Percentiles rank a stretch among this genome's conserved stretches.
Conservation (phyloP, 441 rosid genomes). For the Aquilaria agallochum region DNA sequence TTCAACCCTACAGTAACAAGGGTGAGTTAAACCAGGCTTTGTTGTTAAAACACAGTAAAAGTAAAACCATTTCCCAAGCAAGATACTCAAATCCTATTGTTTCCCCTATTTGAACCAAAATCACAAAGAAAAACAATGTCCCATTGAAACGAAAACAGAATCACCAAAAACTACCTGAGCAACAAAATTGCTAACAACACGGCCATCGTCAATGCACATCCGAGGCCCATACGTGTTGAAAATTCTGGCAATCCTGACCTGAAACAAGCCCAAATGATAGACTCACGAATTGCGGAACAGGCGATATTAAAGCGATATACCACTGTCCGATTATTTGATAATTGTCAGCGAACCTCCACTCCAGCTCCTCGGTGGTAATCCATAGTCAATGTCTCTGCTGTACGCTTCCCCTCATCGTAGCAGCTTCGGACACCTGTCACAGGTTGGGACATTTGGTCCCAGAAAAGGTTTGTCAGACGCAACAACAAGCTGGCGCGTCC, state of each 20-base stretch:
- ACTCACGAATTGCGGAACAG: too few species aligned
- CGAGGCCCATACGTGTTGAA: constrained; percentile 92
- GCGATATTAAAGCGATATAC: too few species aligned
- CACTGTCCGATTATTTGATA: too few species aligned
- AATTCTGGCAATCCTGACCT: constrained; percentile 88
- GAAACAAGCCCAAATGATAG: too few species aligned
- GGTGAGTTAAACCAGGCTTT: too few species aligned
- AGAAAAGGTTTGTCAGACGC: not conserved
- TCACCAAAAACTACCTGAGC: constrained; percentile 52
- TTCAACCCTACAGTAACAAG: too few species aligned
- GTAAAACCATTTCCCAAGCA: too few species aligned
- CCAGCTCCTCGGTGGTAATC: constrained; percentile 89
- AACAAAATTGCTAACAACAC: constrained; percentile 88
- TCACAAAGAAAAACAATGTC: not conserved
- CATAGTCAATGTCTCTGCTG: constrained; percentile 94
- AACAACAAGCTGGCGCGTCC: not conserved
- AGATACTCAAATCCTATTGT: too few species aligned
- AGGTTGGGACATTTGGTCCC: constrained; percentile 2
- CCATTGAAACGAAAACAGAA: not conserved
- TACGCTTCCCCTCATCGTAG: constrained; percentile 94
- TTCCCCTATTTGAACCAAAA: too few species aligned
- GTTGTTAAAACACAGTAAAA: too few species aligned
- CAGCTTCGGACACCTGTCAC: constrained; percentile 92
- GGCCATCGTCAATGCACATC: constrained; percentile 91
- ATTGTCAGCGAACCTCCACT: constrained; percentile 51